Conservation (phyloP, 2,329 filamentous ascomycete species). For the Cytospora leucostoma region DNA sequence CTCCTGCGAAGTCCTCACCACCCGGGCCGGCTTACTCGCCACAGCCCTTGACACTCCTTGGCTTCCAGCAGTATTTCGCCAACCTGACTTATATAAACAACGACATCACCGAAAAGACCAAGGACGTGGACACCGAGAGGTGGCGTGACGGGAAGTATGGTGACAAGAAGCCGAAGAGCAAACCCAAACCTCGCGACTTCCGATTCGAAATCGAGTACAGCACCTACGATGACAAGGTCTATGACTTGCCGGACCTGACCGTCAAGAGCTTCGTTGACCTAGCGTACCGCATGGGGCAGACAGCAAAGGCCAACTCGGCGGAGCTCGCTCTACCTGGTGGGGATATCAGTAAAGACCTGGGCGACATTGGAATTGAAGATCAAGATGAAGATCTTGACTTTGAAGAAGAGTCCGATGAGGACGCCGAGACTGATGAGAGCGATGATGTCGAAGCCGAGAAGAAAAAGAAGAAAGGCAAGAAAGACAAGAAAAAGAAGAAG, state of each 20-base stretch:
- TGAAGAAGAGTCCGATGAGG: constrained; percentile 31
- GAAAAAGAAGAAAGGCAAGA: constrained; percentile 43
- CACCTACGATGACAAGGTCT: constrained; percentile 75
- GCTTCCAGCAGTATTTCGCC: constrained; percentile 89
- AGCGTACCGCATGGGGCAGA: constrained; percentile 73
- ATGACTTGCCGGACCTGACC: constrained; percentile 79
- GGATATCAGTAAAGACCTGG: constrained; percentile 20
- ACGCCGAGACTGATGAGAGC: constrained; percentile 19
- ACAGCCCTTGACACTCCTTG: constrained; percentile 75
- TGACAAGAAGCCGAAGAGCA: constrained; percentile 56
- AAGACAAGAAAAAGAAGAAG: constrained; percentile 45
- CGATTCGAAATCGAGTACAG: constrained; percentile 82
- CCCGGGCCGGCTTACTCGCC: constrained; percentile 90
- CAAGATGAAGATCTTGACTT: constrained; percentile 29
- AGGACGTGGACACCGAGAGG: constrained; percentile 37
- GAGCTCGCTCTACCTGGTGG: constrained; percentile 10
- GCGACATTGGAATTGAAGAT: constrained; percentile 22
- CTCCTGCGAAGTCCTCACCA: constrained; percentile 69
- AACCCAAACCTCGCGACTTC: constrained; percentile 65
- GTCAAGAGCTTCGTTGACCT: constrained; percentile 78
- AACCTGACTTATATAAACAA: constrained; percentile 93
- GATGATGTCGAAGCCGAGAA: constrained; percentile 34
- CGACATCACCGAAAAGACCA: constrained; percentile 48
- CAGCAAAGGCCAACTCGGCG: constrained; percentile 32
- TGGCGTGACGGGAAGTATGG: constrained; percentile 68